Conservation (phyloP, 768 basidiomycete genomes). For the Tylopilus balloui region DNA sequence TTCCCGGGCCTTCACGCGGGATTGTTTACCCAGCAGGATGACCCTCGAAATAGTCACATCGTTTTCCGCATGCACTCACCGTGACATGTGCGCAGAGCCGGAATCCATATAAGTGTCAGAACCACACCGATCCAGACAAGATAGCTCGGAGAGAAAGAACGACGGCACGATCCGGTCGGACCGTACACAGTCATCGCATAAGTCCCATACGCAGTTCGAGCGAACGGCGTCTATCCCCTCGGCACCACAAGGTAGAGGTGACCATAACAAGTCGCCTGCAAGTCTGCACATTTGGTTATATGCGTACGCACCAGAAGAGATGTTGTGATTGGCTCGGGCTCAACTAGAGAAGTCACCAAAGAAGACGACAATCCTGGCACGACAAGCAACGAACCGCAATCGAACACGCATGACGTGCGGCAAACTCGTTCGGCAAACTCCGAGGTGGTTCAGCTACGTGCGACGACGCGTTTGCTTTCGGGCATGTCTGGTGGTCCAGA, state of each 20-base stretch:
- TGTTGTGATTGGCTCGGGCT: conserved; percentile 8
- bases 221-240: background rate
- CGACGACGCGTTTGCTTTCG: background rate
- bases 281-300: conserved; percentile 8
- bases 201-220: background rate
- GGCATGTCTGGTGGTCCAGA: background rate
- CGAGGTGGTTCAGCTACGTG: background rate
- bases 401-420: conserved; percentile 12
- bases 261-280: no score
- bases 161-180: conserved; percentile 2
- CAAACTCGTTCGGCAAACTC: conserved; percentile 12
- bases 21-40: background rate
- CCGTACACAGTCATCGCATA: background rate
- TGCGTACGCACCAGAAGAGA: background rate
- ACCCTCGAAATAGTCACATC: conserved; percentile 17
- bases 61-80: conserved; percentile 9
- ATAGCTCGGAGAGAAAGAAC: conserved; percentile 7
- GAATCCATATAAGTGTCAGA: conserved; percentile 15
- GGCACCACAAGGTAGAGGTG: no score
- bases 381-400: conserved; percentile 9
- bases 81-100: background rate
- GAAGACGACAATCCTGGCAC: conserved; percentile 26
- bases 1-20: background rate
- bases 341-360: conserved; percentile 8
- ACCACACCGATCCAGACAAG: conserved; percentile 17